Evolutionary conservation across 2,329 filamentous ascomycete species (phyloP).

Genomic region (Clonostachys byssicola): DNA sequence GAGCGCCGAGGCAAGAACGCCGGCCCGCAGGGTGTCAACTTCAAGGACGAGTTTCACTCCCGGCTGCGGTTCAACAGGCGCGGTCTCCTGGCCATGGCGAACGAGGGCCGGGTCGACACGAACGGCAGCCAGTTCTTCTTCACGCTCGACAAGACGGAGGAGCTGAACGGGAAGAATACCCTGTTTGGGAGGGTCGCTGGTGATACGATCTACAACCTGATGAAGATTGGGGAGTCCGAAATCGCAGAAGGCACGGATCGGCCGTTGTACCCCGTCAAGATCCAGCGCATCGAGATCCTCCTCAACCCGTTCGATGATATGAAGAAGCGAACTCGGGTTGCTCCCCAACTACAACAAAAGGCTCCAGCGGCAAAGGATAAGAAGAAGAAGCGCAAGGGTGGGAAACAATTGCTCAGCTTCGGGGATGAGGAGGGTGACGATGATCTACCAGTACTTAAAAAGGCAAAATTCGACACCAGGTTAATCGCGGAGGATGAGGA

Average conservation of each 20-base stretch:
- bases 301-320: slow-evolving; percentile 82
- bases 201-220: slow-evolving; percentile 92
- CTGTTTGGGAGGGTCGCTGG: slow-evolving; percentile 89
- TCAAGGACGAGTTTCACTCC: slow-evolving; percentile 86
- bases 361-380: slow-evolving; percentile 41
- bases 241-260: slow-evolving; percentile 74
- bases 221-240: slow-evolving; percentile 89
- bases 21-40: slow-evolving; percentile 53
- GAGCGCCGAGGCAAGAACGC: slow-evolving; percentile 58
- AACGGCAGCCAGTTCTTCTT: slow-evolving; percentile 98
- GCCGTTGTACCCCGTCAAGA: slow-evolving; percentile 80
- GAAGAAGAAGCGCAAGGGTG: slow-evolving; percentile 68
- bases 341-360: slow-evolving; percentile 28
- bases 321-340: slow-evolving; percentile 60
- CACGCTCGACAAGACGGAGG: slow-evolving; percentile 78
- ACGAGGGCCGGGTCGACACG: slow-evolving; percentile 70
- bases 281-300: slow-evolving; percentile 70
- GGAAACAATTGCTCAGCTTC: slow-evolving; percentile 76
- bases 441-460: slow-evolving; percentile 60
- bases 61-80: slow-evolving; percentile 89
- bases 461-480: slow-evolving; percentile 74
- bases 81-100: slow-evolving; percentile 93
- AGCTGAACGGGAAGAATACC: slow-evolving; percentile 87
- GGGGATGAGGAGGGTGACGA: slow-evolving; percentile 58
- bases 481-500: slow-evolving; percentile 57